Evolutionary conservation across 2,329 filamentous ascomycete genomes (phyloP), one percentile per base, ranked within the genome.

Genomic region (Didymella segeticola): DNA sequence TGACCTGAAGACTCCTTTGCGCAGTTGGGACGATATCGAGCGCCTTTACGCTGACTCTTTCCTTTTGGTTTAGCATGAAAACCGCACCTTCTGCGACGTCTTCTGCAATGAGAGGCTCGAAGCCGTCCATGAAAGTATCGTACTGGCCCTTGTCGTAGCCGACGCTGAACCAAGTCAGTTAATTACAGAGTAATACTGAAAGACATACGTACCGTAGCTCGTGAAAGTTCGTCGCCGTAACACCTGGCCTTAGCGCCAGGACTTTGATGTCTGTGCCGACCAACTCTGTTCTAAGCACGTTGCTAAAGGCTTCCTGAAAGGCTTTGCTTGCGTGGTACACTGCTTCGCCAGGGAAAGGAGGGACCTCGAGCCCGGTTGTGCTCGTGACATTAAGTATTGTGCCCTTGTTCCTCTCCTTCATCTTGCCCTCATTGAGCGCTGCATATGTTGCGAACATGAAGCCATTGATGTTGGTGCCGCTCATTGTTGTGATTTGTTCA

Each of bases 311-410:
- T 48, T 83, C 80, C 45, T 80, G 78, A 3, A 69, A 72, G 0
- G 79, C 78, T 57, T 81, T 82, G 56, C 69, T 77, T 4, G 79
- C 72, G 53, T 82, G 79, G 47, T 82, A 80, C 8, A 83, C 78
- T 0, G 78, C 75, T 57, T 82, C 80, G 11, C 80, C 79, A 0
- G 77, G 68, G 43, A 82, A 82, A 0, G 80, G 80, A 0, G 80
- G 80, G 0, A 75, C 75, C 53, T 82, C 80, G 0, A 82, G 67
- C 0, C 70, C 80, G 0, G 80, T 82, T 0, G 75, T 73, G 0
- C 77, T 80, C 0, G 80, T 79, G 11, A 82, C 65, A 55, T 82
- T 82, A 0, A 83, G 56, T 22, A 82, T 81, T 1, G 77, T 80
- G 1, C 79, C 79, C 11, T 57, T 51, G 25, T 75, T 75, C 0